Conservation (phyloP, 495 filamentous ascomycete species). For the Trichoderma orchidacearum region DNA sequence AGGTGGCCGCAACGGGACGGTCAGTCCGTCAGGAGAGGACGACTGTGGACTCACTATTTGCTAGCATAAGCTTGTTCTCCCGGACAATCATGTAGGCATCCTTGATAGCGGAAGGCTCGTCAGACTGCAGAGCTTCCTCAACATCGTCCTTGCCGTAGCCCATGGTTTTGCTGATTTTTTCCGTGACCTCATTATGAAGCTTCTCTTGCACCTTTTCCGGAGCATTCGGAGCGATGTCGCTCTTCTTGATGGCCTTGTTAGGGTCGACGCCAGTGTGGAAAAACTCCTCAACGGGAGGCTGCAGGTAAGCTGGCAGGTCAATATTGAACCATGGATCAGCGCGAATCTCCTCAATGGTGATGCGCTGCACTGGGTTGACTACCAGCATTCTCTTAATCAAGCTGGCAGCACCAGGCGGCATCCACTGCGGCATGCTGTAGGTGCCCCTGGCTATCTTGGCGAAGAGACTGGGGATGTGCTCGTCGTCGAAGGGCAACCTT, state of each 20-base stretch:
- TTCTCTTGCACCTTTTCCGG: conserved; percentile 69
- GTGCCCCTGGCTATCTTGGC: conserved; percentile 45
- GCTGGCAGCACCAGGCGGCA: conserved; percentile 68
- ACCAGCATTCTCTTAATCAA: conserved; percentile 90
- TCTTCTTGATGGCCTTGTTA: conserved; percentile 73
- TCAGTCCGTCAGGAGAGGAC: background rate
- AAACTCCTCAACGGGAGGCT: conserved; percentile 85
- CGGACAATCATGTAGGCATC: conserved; percentile 96
- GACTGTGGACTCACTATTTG: conserved; percentile 52
- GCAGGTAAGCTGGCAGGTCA: conserved; percentile 70
- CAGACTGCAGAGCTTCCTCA: conserved; percentile 76
- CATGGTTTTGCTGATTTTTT: conserved; percentile 94
- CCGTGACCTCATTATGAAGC: conserved; percentile 79
- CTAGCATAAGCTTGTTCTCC: conserved; percentile 96
- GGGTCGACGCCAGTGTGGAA: conserved; percentile 84
- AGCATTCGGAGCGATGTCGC: conserved; percentile 62
- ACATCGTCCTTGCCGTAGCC: conserved; percentile 92
- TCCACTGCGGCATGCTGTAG: conserved; percentile 77
- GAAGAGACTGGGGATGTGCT: conserved; percentile 46
- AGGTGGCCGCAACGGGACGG: conserved; percentile 2
- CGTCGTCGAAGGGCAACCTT: conserved; percentile 89
- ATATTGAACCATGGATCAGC: conserved; percentile 90
- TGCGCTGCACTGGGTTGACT: conserved; percentile 85
- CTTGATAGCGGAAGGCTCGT: conserved; percentile 95
- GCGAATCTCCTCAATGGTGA: conserved; percentile 86